Evolutionary conservation across 2,329 filamentous ascomycete genomes (phyloP).

Genomic region (Zymoseptoria pseudotritici): DNA sequence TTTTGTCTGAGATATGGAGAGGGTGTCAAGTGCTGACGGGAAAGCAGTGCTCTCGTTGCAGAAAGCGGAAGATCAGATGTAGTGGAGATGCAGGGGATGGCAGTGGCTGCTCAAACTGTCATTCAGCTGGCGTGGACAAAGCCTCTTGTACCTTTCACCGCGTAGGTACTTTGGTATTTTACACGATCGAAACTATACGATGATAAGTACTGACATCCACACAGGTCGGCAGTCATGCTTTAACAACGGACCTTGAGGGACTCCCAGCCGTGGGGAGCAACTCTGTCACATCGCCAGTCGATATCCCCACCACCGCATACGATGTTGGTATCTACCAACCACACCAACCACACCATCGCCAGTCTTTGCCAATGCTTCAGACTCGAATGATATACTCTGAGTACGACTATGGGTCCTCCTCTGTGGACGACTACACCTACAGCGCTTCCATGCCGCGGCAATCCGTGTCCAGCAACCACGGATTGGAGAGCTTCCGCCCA

Average conservation of each 20-base stretch:
- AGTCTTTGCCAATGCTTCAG: slow-evolving; percentile 21
- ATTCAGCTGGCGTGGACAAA: slow-evolving; percentile 58
- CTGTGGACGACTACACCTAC: slow-evolving; percentile 24
- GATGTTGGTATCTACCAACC: slow-evolving; percentile 9
- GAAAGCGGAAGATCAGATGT: slow-evolving; percentile 91
- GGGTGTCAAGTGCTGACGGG: slow-evolving; percentile 6
- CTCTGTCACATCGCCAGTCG: slow-evolving; percentile 4
- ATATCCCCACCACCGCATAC: slow-evolving; percentile 11
- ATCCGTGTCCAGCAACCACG: slow-evolving; percentile 20
- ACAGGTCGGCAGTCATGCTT: slow-evolving; percentile 14
- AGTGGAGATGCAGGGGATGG: slow-evolving; percentile 75
- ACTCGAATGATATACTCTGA: slow-evolving; percentile 22
- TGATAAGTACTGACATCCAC: neutral
- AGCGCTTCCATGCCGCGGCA: slow-evolving; percentile 19
- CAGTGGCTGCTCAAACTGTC: slow-evolving; percentile 77
- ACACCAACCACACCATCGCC: slow-evolving; percentile 16
- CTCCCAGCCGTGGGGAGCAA: slow-evolving; percentile 9
- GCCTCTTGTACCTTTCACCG: slow-evolving; percentile 68
- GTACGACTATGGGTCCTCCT: slow-evolving; percentile 25
- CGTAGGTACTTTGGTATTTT: slow-evolving; percentile 41
- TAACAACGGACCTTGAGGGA: slow-evolving; percentile 12
- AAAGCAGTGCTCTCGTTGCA: slow-evolving; percentile 72
- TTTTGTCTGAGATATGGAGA: neutral
- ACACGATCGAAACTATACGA: neutral
- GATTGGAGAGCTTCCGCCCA: slow-evolving; percentile 21